Conservation (phyloP, 176 grass and related monocot genomes). For the Raddia distichophylla region DNA sequence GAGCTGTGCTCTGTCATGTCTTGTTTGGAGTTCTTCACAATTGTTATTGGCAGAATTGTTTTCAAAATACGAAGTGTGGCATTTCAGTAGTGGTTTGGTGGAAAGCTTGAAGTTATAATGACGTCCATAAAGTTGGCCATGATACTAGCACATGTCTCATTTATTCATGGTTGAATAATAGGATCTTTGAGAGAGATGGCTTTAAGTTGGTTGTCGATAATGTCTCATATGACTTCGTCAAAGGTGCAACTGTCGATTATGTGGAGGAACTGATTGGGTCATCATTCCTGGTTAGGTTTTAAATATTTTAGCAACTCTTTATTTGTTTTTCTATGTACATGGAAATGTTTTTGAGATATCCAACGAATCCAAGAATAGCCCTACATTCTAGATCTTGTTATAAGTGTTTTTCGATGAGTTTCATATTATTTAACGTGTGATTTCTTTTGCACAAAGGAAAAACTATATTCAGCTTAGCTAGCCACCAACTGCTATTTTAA, state of each 20-base stretch:
- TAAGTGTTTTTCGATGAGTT: neutral
- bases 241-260: constrained; percentile 89
- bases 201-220: constrained; percentile 83
- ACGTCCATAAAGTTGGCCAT: too few species aligned
- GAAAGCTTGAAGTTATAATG: too few species aligned
- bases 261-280: constrained; percentile 86
- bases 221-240: constrained; percentile 91
- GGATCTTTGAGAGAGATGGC: constrained; percentile 84
- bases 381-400: neutral
- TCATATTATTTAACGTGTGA: neutral
- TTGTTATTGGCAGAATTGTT: too few species aligned
- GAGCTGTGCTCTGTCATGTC: too few species aligned
- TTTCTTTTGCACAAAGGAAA: neutral
- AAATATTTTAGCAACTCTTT: neutral
- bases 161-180: neutral
- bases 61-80: too few species aligned
- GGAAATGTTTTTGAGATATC: neutral
- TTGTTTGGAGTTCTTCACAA: too few species aligned
- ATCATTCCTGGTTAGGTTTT: constrained; percentile 70
- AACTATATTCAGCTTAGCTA: neutral
- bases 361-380: too few species aligned
- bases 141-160: too few species aligned
- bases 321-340: neutral
- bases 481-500: neutral
- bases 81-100: too few species aligned